A percentile compares a stretch with the other conserved stretches of the same genome.
These are phyloP conservation scores for Neospora caninum DNA, from an alignment of 169 alveolate genomes.

Conservation along the genomic window DNA sequence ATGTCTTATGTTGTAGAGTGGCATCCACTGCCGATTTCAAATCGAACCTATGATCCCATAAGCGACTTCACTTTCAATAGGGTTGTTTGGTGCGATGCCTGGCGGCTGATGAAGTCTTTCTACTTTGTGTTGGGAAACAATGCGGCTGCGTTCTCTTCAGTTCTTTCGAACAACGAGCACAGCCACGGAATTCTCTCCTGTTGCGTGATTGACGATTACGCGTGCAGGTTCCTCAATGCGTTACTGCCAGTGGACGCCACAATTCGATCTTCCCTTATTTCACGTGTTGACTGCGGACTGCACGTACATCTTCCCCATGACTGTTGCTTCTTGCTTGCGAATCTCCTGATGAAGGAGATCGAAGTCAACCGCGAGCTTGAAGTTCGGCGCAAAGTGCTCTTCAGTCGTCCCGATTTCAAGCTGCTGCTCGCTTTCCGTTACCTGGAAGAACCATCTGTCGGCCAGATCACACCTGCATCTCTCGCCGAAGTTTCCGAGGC, in stretches of 20 bases:
- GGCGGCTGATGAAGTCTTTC: too few relatives aligned
- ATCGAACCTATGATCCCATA: too few relatives aligned
- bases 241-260: constrained; percentile 54
- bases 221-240: constrained; percentile 54
- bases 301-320: constrained; percentile 33
- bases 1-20: too few relatives aligned
- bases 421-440: constrained; percentile 80
- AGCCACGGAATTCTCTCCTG: too few relatives aligned
- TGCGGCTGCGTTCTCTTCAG: too few relatives aligned
- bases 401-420: constrained; percentile 78
- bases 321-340: constrained; percentile 57
- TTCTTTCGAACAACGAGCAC: too few relatives aligned
- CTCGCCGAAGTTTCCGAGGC: constrained; percentile 68
- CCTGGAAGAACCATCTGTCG: constrained; percentile 73
- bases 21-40: too few relatives aligned
- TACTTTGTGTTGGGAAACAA: too few relatives aligned
- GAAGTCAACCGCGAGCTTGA: constrained; percentile 76
- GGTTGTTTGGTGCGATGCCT: too few relatives aligned
- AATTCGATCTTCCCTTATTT: constrained; percentile 40
- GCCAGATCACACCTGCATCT: constrained; percentile 70
- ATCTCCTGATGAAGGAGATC: constrained; percentile 61
- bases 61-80: too few relatives aligned
- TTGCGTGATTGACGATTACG: background rate
- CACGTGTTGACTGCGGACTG: constrained; percentile 48
- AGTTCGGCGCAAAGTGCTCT: constrained; percentile 71